A percentile compares a stretch with the other conserved stretches of the same genome.
Evolutionary conservation across 208 protist genomes (phyloP).

Genomic region (Phytomonas francai): DNA sequence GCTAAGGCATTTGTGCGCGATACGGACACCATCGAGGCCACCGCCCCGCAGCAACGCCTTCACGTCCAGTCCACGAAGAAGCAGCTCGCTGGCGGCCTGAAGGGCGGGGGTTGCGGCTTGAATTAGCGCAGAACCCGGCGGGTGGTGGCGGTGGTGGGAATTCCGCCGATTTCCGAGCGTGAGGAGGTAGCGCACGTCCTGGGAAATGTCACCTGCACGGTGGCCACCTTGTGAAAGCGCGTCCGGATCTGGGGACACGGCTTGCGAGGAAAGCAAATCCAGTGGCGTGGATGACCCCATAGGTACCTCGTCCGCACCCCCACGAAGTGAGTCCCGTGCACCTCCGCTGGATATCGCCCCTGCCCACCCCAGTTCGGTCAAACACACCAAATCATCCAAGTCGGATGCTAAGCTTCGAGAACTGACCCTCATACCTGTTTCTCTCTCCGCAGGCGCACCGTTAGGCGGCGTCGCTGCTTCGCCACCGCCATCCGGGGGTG

Average conservation of each 20-base stretch:
- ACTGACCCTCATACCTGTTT: neutral
- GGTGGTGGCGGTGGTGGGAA: neutral
- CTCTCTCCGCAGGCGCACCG: neutral
- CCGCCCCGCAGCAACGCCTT: slow-evolving; percentile 49
- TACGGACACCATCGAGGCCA: slow-evolving; percentile 15
- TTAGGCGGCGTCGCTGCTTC: neutral
- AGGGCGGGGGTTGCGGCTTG: neutral
- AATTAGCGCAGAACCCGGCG: neutral
- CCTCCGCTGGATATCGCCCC: neutral
- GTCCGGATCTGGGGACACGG: neutral
- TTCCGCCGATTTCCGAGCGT: neutral
- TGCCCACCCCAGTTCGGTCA: neutral
- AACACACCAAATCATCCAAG: neutral
- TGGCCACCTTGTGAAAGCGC: neutral
- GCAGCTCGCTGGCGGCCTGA: slow-evolving; percentile 21
- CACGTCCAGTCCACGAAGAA: slow-evolving; percentile 51
- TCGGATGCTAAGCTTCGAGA: neutral
- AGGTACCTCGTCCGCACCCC: neutral
- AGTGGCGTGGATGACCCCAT: neutral
- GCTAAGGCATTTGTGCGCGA: slow-evolving; percentile 29
- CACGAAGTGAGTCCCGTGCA: neutral
- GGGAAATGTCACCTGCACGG: neutral
- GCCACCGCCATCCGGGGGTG: neutral
- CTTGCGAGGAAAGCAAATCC: neutral
- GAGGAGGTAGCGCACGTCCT: neutral